These are phyloP conservation scores for Zizania latifolia DNA, from an alignment of 176 grass and related monocot species.

Conservation along the genomic window DNA sequence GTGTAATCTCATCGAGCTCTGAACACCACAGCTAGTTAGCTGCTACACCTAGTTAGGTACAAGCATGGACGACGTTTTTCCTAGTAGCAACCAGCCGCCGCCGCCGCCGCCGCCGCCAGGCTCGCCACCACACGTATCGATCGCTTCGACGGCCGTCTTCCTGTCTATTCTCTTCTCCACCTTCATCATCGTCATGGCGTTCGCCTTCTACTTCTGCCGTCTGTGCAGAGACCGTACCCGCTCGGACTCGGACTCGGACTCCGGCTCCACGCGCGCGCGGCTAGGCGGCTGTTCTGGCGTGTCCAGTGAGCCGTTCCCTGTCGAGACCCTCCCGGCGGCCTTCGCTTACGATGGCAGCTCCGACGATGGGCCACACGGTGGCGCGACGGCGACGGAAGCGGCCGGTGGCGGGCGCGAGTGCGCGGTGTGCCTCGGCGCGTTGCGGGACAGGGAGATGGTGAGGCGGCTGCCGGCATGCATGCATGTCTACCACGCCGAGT, in stretches of 20 bases:
- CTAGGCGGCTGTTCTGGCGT: too few species aligned
- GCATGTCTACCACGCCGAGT: conserved; percentile 36
- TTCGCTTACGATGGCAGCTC: background rate
- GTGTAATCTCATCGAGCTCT: background rate
- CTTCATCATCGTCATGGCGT: background rate
- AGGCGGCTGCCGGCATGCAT: conserved; percentile 22
- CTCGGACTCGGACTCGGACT: background rate
- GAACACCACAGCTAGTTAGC: background rate
- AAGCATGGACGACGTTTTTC: background rate
- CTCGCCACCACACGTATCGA: background rate
- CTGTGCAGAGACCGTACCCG: background rate
- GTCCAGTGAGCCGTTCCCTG: background rate
- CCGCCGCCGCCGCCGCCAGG: background rate
- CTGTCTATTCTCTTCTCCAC: background rate
- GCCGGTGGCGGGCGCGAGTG: background rate
- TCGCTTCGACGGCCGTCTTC: background rate
- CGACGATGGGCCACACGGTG: too few species aligned
- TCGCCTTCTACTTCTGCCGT: background rate
- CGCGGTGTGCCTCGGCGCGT: conserved; percentile 25
- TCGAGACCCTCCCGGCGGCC: background rate
- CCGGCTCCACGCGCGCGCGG: background rate
- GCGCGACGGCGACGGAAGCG: background rate
- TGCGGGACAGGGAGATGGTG: conserved; percentile 40
- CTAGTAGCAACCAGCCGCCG: background rate
- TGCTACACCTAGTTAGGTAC: too few species aligned